phyloP scores from a whole-genome alignment of 805 yeast genomes.

The Grigorovia humatica region DNA sequence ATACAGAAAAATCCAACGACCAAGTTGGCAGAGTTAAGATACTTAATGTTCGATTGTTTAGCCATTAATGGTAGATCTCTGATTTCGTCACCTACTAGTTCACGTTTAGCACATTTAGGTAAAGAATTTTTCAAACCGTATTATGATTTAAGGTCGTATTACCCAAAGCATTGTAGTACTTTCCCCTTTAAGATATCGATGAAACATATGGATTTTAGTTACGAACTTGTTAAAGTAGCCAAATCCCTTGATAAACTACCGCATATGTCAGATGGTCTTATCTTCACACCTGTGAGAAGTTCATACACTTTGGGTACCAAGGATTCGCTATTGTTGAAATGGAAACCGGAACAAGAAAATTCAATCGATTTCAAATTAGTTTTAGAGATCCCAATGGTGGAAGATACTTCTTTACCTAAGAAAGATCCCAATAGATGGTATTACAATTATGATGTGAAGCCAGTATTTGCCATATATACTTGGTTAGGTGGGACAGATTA shows the following conservation, averaged over 20 bases:
- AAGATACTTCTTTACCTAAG: conserved; percentile 29
- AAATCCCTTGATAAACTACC: conserved; percentile 60
- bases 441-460: conserved; percentile 72
- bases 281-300: conserved; percentile 82
- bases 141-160: conserved; percentile 50
- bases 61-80: conserved; percentile 70
- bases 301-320: conserved; percentile 80
- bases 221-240: conserved; percentile 66
- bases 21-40: conserved; percentile 57
- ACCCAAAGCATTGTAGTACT: conserved; percentile 62
- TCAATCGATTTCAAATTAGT: conserved; percentile 79
- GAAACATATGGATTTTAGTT: conserved; percentile 81
- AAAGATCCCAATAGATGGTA: conserved; percentile 64
- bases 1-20: conserved; percentile 47
- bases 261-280: conserved; percentile 88
- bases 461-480: conserved; percentile 53
- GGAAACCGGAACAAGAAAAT: conserved; percentile 97
- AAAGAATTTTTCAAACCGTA: conserved; percentile 77
- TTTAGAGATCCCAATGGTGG: conserved; percentile 29
- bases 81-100: conserved; percentile 60
- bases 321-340: conserved; percentile 73
- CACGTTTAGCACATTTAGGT: conserved; percentile 78
- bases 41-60: conserved; percentile 83
- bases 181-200: conserved; percentile 82
- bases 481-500: conserved; percentile 60